Evolutionary conservation across 106 monocot genomes (phyloP).

Genomic region (Allium fistulosum): DNA sequence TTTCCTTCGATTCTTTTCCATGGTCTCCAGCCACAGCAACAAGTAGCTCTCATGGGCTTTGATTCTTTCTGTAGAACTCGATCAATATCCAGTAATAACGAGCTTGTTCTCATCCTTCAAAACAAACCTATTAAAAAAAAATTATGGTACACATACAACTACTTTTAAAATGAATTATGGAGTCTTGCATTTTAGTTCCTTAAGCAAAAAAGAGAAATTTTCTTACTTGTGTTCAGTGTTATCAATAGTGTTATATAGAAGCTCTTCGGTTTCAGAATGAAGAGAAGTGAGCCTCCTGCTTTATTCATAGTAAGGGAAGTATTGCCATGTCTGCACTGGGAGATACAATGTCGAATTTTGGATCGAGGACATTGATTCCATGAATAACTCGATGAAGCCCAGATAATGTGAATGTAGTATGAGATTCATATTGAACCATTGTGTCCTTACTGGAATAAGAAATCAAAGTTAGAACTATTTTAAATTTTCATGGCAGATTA

Average conservation of each 20-base stretch:
- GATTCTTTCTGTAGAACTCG: conserved; percentile 37
- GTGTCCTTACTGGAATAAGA: too few relatives aligned
- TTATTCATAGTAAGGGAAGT: too few relatives aligned
- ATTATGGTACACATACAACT: background rate
- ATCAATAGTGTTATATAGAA: too few relatives aligned
- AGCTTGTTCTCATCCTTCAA: conserved; percentile 45
- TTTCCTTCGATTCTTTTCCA: conserved; percentile 57
- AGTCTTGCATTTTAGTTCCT: background rate
- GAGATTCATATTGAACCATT: too few relatives aligned
- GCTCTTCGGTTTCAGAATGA: too few relatives aligned
- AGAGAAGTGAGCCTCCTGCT: too few relatives aligned
- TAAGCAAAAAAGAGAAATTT: background rate
- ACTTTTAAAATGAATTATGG: too few relatives aligned
- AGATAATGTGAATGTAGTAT: too few relatives aligned
- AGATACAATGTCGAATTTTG: conserved; percentile 40
- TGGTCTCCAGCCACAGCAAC: conserved; percentile 63
- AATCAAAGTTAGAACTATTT: background rate
- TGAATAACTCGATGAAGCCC: conserved; percentile 47
- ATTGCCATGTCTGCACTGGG: conserved; percentile 45
- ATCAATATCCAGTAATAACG: conserved; percentile 51
- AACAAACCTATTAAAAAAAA: conserved; percentile 18
- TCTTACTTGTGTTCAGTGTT: too few relatives aligned
- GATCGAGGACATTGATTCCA: conserved; percentile 46
- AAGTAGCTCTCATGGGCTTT: conserved; percentile 37
- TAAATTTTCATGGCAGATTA: background rate